phyloP scores from a whole-genome alignment of 1,284 basidiomycete species.

The Austroboletus niveus region DNA sequence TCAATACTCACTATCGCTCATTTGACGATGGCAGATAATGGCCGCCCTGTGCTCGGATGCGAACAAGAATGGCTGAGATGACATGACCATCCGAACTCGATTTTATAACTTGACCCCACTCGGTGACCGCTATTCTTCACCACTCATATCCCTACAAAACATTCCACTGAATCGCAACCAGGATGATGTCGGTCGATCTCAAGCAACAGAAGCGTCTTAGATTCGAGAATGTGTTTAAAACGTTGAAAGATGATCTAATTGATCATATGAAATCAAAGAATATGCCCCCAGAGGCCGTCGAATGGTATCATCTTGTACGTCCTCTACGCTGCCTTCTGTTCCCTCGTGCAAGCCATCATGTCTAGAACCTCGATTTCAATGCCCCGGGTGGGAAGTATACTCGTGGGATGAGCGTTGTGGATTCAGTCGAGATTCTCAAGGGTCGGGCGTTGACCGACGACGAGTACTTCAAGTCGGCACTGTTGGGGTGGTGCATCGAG shows the following conservation, averaged over 20 bases:
- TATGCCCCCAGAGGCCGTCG: constrained; percentile 62
- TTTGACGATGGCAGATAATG: too few relatives aligned
- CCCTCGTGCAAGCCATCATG: neutral
- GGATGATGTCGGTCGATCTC: constrained; percentile 14
- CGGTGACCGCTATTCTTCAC: neutral
- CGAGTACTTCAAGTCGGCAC: constrained; percentile 88
- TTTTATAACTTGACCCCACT: constrained; percentile 3
- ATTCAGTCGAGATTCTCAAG: constrained; percentile 88
- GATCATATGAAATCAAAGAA: constrained; percentile 48
- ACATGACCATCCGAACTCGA: neutral
- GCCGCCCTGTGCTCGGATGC: neutral
- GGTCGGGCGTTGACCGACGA: constrained; percentile 67
- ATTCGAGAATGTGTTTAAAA: constrained; percentile 31
- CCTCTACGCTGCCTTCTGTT: neutral
- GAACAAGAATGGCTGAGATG: neutral
- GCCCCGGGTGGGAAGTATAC: constrained; percentile 97
- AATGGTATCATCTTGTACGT: constrained; percentile 61
- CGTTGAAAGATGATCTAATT: constrained; percentile 37
- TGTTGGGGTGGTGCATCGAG: constrained; percentile 97
- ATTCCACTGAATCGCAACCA: neutral
- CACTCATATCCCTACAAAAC: neutral
- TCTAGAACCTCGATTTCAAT: constrained; percentile 90
- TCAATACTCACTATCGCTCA: too few relatives aligned
- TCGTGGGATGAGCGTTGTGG: constrained; percentile 92
- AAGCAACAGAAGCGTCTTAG: constrained; percentile 28